Percentiles rank a stretch among this genome's conserved stretches.
phyloP scores from a whole-genome alignment of 1,139 yeast genomes.

The Hanseniaspora uvarum region DNA sequence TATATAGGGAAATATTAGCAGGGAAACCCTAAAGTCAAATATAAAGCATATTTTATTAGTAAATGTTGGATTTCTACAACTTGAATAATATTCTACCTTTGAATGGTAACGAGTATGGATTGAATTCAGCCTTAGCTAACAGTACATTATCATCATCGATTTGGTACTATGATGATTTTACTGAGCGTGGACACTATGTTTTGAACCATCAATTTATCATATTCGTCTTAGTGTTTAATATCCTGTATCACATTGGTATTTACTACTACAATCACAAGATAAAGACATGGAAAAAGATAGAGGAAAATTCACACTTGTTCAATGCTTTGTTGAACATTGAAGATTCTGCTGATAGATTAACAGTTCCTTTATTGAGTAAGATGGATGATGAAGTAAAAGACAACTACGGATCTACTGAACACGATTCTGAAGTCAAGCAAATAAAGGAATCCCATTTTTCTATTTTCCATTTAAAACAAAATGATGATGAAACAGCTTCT shows the following conservation, averaged over 20 bases:
- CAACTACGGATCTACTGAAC: conserved; percentile 21
- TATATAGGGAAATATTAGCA: no score
- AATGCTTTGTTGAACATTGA: conserved; percentile 16
- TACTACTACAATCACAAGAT: conserved; percentile 20
- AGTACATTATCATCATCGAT: not conserved
- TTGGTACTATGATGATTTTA: conserved; percentile 37
- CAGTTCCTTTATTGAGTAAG: conserved; percentile 5
- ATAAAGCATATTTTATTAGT: not conserved
- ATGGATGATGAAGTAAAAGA: conserved; percentile 11
- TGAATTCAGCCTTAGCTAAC: not conserved
- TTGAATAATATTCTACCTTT: not conserved
- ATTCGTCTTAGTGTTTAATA: conserved; percentile 6
- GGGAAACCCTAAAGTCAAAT: no score
- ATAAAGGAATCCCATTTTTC: conserved; percentile 29
- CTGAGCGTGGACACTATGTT: conserved; percentile 26
- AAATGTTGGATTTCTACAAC: conserved; percentile 6
- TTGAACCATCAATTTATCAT: conserved; percentile 25
- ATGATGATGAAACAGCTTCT: conserved; percentile 17
- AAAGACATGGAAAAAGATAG: conserved; percentile 17
- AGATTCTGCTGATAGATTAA: conserved; percentile 13
- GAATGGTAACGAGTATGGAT: not conserved
- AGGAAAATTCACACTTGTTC: conserved; percentile 18
- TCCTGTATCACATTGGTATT: conserved; percentile 17
- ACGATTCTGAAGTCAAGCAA: conserved; percentile 2
- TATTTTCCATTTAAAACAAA: conserved; percentile 28